Percentiles rank a stretch among this genome's conserved stretches.
Evolutionary conservation across 768 basidiomycete genomes (phyloP).

Genomic region (Xerocomellus chrysenteron): DNA sequence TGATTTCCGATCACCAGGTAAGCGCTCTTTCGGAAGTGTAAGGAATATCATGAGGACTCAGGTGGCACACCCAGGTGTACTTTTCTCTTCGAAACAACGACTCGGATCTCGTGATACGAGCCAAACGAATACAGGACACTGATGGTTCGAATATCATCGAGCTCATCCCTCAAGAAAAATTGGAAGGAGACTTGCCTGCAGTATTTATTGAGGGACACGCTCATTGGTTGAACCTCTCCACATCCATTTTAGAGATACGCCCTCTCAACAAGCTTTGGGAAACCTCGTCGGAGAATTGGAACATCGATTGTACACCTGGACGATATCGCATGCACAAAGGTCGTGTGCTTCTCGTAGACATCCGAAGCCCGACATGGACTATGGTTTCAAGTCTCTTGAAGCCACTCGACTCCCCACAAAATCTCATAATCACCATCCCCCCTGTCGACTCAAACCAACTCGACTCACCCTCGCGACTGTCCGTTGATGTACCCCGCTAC

Average conservation of each 20-base stretch:
- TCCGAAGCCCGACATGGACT: conserved; percentile 24
- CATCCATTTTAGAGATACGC: conserved; percentile 25
- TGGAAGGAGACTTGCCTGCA: conserved; percentile 27
- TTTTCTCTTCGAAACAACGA: conserved; percentile 15
- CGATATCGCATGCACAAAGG: conserved; percentile 9
- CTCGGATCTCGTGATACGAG: conserved; percentile 19
- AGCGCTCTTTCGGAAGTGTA: neutral
- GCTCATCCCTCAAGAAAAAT: conserved; percentile 24
- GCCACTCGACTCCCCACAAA: conserved; percentile 23
- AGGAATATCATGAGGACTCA: neutral
- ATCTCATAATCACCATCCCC: conserved; percentile 21
- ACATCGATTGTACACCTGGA: conserved; percentile 10
- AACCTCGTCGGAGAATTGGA: conserved; percentile 27
- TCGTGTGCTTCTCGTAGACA: conserved; percentile 20
- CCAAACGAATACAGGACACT: neutral
- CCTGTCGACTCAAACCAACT: neutral
- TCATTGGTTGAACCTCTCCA: conserved; percentile 34
- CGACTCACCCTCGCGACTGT: conserved; percentile 13
- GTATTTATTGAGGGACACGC: conserved; percentile 21
- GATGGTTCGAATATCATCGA: conserved; percentile 8
- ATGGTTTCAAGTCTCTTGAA: conserved; percentile 26
- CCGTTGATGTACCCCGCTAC: conserved; percentile 40
- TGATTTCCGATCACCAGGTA: conserved; percentile 20
- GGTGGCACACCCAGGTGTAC: conserved; percentile 10
- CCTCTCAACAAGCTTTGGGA: conserved; percentile 27